Percentiles rank a stretch among this genome's conserved stretches.
Evolutionary conservation across 2,329 filamentous ascomycete genomes (phyloP).

Genomic region (Colletotrichum sp.): DNA sequence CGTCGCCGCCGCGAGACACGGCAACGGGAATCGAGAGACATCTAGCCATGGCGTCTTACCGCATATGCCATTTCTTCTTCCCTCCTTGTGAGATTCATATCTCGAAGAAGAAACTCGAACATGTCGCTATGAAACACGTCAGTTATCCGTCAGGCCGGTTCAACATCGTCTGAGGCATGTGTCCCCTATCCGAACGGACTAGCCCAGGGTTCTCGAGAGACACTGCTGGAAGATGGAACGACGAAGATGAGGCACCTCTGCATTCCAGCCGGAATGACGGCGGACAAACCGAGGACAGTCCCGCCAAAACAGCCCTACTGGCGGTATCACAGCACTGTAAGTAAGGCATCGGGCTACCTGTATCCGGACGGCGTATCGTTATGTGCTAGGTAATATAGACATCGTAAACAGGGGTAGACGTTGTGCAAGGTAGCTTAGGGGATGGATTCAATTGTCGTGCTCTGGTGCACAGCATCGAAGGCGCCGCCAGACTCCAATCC

Average conservation of each 20-base stretch:
- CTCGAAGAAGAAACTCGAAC: slow-evolving; percentile 12
- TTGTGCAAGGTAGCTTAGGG: not conserved
- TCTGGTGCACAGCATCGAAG: not conserved
- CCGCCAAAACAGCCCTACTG: not conserved
- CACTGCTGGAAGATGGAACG: not conserved
- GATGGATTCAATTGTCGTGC: not conserved
- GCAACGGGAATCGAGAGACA: slow-evolving; percentile 16
- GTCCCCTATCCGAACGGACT: not conserved
- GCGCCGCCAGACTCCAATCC: not conserved
- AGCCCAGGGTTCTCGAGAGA: not conserved
- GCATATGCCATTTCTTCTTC: slow-evolving; percentile 13
- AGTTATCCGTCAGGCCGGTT: slow-evolving; percentile 1
- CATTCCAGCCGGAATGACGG: not conserved
- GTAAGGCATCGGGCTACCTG: not conserved
- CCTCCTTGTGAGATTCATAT: not conserved
- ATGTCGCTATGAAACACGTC: slow-evolving; percentile 1
- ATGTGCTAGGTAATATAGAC: not conserved
- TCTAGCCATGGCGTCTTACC: slow-evolving; percentile 9
- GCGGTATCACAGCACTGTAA: not conserved
- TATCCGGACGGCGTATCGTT: not conserved
- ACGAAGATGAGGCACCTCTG: not conserved
- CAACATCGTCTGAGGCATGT: not conserved
- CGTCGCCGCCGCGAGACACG: not conserved
- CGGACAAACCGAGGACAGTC: not conserved
- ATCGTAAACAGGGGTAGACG: not conserved